phyloP scores from a whole-genome alignment of 2,329 filamentous ascomycete species.

The Ophiosphaerella narmari region DNA sequence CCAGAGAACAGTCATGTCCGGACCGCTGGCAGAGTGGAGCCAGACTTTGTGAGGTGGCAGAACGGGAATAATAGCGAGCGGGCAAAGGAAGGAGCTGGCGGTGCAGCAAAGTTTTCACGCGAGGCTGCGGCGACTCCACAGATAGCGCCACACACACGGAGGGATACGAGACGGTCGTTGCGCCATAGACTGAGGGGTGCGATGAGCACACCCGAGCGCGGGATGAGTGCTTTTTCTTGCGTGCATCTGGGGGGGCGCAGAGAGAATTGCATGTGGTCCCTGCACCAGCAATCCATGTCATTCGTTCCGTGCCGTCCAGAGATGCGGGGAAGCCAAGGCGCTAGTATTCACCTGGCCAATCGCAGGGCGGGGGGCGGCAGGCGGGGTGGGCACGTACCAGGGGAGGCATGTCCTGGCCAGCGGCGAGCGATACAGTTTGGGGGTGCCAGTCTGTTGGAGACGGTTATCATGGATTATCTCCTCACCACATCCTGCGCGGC shows the following conservation, averaged over 20 bases:
- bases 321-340: slow-evolving; percentile 25
- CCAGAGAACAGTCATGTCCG: slow-evolving; percentile 7
- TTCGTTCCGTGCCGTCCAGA: slow-evolving; percentile 22
- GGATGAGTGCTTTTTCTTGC: slow-evolving; percentile 20
- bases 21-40: slow-evolving; percentile 20
- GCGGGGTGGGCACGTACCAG: slow-evolving; percentile 8
- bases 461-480: slow-evolving; percentile 14
- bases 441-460: slow-evolving; percentile 22
- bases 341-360: slow-evolving; percentile 8
- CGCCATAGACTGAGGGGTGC: slow-evolving; percentile 21
- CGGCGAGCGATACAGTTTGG: slow-evolving; percentile 14
- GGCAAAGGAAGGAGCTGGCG: background rate
- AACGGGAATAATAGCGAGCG: slow-evolving; percentile 1
- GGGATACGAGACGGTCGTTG: slow-evolving; percentile 16
- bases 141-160: slow-evolving; percentile 2
- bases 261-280: slow-evolving; percentile 8
- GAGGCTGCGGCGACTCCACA: slow-evolving; percentile 2
- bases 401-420: slow-evolving; percentile 13
- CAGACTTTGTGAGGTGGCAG: slow-evolving; percentile 15
- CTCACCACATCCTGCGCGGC: slow-evolving; percentile 9
- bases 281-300: slow-evolving; percentile 16
- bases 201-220: slow-evolving; percentile 23
- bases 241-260: slow-evolving; percentile 10
- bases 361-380: slow-evolving; percentile 3
- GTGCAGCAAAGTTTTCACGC: slow-evolving; percentile 5